Evolutionary conservation across 2,329 filamentous ascomycete genomes (phyloP).

Genomic region (Botrytis aclada): DNA sequence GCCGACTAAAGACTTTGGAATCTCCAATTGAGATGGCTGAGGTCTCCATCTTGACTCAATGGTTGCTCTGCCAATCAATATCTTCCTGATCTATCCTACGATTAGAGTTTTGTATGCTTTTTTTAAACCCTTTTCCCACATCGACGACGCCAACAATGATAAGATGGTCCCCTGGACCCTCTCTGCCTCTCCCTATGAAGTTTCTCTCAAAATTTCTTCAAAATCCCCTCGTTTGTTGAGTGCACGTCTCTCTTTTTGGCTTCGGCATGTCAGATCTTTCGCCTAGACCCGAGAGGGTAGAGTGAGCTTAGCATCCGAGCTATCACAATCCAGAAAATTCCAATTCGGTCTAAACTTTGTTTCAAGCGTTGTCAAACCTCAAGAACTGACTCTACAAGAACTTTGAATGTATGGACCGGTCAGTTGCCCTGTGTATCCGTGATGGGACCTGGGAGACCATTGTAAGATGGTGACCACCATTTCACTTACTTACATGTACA

Average conservation of each 20-base stretch:
- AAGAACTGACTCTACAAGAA: not conserved
- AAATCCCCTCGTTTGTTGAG: constrained; percentile 20
- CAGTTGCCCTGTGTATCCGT: not conserved
- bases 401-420: not conserved
- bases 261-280: constrained; percentile 22
- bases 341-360: not conserved
- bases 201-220: not conserved
- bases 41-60: constrained; percentile 9
- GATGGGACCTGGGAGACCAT: not conserved
- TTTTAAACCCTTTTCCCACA: not conserved
- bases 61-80: not conserved
- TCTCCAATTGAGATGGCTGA: not conserved
- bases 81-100: constrained; percentile 6
- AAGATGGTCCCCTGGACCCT: not conserved
- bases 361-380: constrained; percentile 9
- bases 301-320: not conserved
- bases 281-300: constrained; percentile 19
- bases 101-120: constrained; percentile 1
- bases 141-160: not conserved
- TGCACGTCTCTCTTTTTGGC: constrained; percentile 32
- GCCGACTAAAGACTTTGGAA: not conserved
- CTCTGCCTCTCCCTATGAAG: not conserved
- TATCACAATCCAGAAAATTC: not conserved
- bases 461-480: not conserved
- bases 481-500: not conserved